phyloP scores from a whole-genome alignment of 2,329 filamentous ascomycete genomes.

The Exserohilum turcica region DNA sequence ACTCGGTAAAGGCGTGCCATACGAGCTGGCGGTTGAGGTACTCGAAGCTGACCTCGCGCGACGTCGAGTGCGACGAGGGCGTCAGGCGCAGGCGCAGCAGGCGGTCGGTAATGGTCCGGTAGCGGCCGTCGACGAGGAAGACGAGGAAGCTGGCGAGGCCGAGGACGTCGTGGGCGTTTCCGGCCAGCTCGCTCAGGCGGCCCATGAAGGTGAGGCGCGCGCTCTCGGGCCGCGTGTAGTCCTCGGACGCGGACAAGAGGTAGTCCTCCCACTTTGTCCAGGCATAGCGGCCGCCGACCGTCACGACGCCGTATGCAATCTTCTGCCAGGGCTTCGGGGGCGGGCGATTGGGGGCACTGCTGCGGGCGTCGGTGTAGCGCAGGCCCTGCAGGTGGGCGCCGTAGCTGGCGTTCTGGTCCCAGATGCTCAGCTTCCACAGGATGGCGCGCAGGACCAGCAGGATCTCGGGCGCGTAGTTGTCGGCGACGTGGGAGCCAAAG shows the following conservation, averaged over 20 bases:
- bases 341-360: slow-evolving; percentile 57
- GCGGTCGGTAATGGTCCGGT: slow-evolving; percentile 87
- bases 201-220: slow-evolving; percentile 63
- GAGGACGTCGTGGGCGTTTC: slow-evolving; percentile 78
- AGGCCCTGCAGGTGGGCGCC: slow-evolving; percentile 92
- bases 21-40: slow-evolving; percentile 97
- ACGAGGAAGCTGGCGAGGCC: slow-evolving; percentile 85
- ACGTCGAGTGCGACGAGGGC: slow-evolving; percentile 80
- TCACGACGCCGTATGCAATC: slow-evolving; percentile 78
- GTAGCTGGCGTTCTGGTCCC: slow-evolving; percentile 96
- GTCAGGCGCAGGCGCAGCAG: slow-evolving; percentile 82
- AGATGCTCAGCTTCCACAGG: slow-evolving; percentile 93
- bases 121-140: slow-evolving; percentile 88
- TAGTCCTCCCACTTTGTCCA: slow-evolving; percentile 94
- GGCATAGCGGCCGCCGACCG: slow-evolving; percentile 83
- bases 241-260: slow-evolving; percentile 76
- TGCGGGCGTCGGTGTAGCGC: slow-evolving; percentile 83
- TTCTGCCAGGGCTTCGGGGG: slow-evolving; percentile 85
- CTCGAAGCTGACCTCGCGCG: slow-evolving; percentile 92
- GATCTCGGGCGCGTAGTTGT: slow-evolving; percentile 89
- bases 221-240: slow-evolving; percentile 64
- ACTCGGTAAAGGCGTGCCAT: slow-evolving; percentile 99
- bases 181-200: slow-evolving; percentile 69
- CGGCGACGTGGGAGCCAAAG: slow-evolving; percentile 74
- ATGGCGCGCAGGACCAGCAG: slow-evolving; percentile 74